phyloP scores from a whole-genome alignment of 352 stramenopile genomes.

The Lagenidium giganteum region DNA sequence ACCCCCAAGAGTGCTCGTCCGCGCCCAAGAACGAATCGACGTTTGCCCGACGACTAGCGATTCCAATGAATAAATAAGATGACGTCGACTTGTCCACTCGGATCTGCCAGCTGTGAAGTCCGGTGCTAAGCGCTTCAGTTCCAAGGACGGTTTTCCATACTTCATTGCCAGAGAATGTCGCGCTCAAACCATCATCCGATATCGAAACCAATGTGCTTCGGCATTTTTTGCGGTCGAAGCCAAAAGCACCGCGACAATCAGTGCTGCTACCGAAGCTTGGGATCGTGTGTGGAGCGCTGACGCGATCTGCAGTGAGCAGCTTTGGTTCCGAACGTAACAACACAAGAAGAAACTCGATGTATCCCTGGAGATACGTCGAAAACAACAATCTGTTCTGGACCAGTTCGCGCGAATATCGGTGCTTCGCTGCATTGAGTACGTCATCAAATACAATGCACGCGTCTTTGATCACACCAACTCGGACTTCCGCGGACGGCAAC shows the following conservation, averaged over 20 bases:
- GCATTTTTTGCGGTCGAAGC: constrained; percentile 53
- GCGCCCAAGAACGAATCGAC: constrained; percentile 95
- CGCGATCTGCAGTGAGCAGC: constrained; percentile 1
- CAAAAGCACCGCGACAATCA: constrained; percentile 6
- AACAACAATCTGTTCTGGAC: constrained; percentile 45
- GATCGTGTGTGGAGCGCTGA: not conserved
- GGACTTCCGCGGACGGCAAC: too few relatives aligned
- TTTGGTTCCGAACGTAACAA: constrained; percentile 4
- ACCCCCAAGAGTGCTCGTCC: constrained; percentile 96
- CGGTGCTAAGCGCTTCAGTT: constrained; percentile 48
- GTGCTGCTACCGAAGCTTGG: constrained; percentile 2
- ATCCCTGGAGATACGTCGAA: constrained; percentile 50
- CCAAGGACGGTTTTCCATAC: constrained; percentile 84
- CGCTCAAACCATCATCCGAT: constrained; percentile 46
- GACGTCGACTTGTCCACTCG: constrained; percentile 92
- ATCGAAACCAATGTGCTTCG: constrained; percentile 45
- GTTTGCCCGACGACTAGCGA: constrained; percentile 89
- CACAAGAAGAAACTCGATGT: constrained; percentile 40
- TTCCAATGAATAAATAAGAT: constrained; percentile 95
- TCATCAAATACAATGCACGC: constrained; percentile 11
- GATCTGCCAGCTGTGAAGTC: constrained; percentile 73
- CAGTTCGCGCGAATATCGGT: constrained; percentile 38
- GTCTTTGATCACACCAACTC: constrained; percentile 10
- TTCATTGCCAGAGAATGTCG: constrained; percentile 67
- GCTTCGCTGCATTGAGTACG: constrained; percentile 34